phyloP scores from a whole-genome alignment of 768 basidiomycete genomes.

The Boletus coccyginus region DNA sequence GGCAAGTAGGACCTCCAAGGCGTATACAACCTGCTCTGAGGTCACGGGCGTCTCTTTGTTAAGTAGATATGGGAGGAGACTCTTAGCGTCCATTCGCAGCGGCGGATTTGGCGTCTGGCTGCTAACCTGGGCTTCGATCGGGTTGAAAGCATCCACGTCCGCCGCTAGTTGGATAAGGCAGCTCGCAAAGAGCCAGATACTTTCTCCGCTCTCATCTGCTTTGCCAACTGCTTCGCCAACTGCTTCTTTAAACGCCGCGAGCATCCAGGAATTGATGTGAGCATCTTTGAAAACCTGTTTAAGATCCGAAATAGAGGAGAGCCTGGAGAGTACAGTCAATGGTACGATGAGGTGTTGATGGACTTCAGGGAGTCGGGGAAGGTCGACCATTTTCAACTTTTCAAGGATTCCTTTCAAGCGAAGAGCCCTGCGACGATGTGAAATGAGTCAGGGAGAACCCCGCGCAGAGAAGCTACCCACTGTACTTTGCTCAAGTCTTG shows the following conservation, averaged over 20 bases:
- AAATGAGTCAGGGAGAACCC: not conserved
- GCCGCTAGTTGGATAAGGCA: conserved; percentile 1
- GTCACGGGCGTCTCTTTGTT: not conserved
- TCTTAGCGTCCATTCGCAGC: not conserved
- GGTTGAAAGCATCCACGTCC: not conserved
- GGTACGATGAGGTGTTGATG: conserved; percentile 1
- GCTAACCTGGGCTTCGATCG: not conserved
- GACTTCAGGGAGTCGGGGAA: not conserved
- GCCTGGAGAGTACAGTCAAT: not conserved
- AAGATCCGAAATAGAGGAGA: not conserved
- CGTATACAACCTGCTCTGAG: not conserved
- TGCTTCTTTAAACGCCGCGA: not conserved
- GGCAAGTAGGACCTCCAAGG: not conserved
- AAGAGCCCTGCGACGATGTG: not conserved
- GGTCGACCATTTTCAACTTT: not conserved
- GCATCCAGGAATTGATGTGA: not conserved
- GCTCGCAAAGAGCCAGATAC: not conserved
- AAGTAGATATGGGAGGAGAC: not conserved
- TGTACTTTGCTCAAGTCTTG: not conserved
- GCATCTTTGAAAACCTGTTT: not conserved
- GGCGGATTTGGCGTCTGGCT: not conserved
- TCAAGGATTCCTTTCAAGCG: not conserved
- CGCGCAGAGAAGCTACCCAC: not conserved
- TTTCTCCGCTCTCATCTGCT: not conserved
- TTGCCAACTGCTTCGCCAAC: not conserved